phyloP scores from a whole-genome alignment of 208 protist genomes.

The Trypanosoma rangeli region DNA sequence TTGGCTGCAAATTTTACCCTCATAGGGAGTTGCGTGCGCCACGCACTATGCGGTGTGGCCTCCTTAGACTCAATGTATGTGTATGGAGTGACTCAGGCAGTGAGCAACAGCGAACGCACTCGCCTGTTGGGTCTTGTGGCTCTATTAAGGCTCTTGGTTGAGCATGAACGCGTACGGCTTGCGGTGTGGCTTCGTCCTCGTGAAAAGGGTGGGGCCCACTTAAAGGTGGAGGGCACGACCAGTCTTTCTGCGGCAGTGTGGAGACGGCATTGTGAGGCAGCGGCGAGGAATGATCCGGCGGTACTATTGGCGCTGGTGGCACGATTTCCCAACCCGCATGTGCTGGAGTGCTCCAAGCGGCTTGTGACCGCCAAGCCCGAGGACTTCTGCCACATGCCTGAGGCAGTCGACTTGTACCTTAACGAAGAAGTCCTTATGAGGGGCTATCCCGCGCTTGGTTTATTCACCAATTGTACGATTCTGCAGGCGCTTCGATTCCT shows the following conservation, averaged over 20 bases:
- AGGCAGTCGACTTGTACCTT: conserved; percentile 73
- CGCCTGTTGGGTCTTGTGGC: conserved; percentile 47
- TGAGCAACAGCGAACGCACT: conserved; percentile 35
- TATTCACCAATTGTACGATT: conserved; percentile 70
- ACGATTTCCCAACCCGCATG: conserved; percentile 55
- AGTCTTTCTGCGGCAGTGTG: conserved; percentile 26
- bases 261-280: conserved; percentile 41
- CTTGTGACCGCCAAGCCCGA: conserved; percentile 51
- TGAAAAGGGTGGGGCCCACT: background rate
- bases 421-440: conserved; percentile 57
- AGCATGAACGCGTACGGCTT: conserved; percentile 72
- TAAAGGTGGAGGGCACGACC: background rate
- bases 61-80: background rate
- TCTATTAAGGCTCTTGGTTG: conserved; percentile 57
- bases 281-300: conserved; percentile 57
- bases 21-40: conserved; percentile 2
- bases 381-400: conserved; percentile 51
- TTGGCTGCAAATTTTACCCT: conserved; percentile 8
- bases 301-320: conserved; percentile 66
- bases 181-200: conserved; percentile 72
- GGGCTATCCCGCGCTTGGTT: conserved; percentile 57
- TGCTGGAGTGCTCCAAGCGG: conserved; percentile 34
- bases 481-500: conserved; percentile 73
- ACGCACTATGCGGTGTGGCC: background rate
- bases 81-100: conserved; percentile 24